Conservation (phyloP, 306 rosid genomes). For the Luffa aegyptiaca region DNA sequence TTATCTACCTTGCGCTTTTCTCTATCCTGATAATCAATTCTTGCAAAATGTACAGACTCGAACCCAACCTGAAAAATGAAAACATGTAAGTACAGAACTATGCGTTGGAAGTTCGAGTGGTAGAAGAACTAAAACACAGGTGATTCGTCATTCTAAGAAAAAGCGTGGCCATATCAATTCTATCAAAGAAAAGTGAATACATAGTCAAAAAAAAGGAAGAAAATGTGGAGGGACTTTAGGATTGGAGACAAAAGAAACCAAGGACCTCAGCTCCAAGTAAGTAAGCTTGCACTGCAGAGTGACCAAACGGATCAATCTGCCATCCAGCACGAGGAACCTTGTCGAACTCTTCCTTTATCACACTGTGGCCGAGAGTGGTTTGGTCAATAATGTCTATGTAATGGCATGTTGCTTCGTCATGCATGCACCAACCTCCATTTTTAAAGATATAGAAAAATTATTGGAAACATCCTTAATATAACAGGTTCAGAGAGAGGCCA, state of each 20-base stretch:
- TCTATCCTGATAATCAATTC: conserved; percentile 85
- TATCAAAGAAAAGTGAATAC: not conserved
- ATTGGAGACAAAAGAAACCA: not conserved
- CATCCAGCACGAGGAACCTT: conserved; percentile 69
- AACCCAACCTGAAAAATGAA: conserved; percentile 58
- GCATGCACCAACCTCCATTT: conserved; percentile 99
- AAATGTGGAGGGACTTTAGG: not conserved
- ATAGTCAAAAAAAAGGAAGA: not conserved
- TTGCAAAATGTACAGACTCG: conserved; percentile 88
- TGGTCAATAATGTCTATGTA: conserved; percentile 95
- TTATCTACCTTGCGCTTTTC: conserved; percentile 56
- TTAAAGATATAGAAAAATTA: conserved; percentile 19
- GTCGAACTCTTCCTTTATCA: conserved; percentile 53
- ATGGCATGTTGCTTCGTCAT: conserved; percentile 78
- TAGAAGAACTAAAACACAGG: not conserved
- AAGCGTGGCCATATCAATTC: too few relatives aligned
- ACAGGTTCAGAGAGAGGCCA: not conserved
- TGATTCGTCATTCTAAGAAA: not conserved
- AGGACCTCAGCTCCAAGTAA: conserved; percentile 69
- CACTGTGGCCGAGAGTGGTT: conserved; percentile 67
- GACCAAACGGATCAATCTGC: conserved; percentile 95
- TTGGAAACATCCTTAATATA: not conserved
- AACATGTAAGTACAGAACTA: not conserved
- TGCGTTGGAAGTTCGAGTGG: not conserved
- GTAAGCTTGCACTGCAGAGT: conserved; percentile 85